Base-by-base conservation (phyloP, 2,329 filamentous ascomycete species). In the Claviceps citrina region DNA sequence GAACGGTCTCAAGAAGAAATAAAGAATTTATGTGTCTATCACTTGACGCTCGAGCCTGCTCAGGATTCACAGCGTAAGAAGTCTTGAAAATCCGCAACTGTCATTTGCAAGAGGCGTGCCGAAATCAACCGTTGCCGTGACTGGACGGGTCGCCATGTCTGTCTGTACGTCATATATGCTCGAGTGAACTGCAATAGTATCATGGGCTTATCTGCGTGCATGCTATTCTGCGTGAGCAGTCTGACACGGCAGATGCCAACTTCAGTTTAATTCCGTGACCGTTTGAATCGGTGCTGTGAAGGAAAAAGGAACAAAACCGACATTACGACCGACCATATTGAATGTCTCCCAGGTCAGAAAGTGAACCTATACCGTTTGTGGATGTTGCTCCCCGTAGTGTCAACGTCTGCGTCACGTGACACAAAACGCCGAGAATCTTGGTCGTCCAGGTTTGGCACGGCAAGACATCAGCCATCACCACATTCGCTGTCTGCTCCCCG, bases 401-500 rank as follows among this genome's bases (percentile, higher is more conserved):
- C 18, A 36, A n/a, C 27, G 9, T 4, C 2, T 2, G 6, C 1
- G n/a, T 55, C 60, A 62, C 59, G 58, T 62, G 59, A 59, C 32
- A 3, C 37, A 7, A 36, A 32, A 36, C 33, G 4, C 37, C 48
- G 51, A 46, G 48, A 47, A 41, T 49, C 57, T 55, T 54, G 53
- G 44, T 46, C 48, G 43, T 55, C 47, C 51, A 55, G 49, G 54
- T 63, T 64, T 60, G 61, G 66, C 59, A 63, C 61, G 64, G 60
- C 61, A 56, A 58, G 57, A 58, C 62, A 62, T 59, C 60, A 60
- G 61, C 52, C 52, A 56, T 57, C 51, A 52, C 65, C 61, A 58
- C 65, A 68, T 63, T 63, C 62, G 52, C 60, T 66, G 64, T 65
- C 60, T 62, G 65, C 64, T 66, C 62, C 56, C 58, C 54, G 54